Conservation (phyloP, 495 filamentous ascomycete species). For the Amphirosellinia nigrospora region DNA sequence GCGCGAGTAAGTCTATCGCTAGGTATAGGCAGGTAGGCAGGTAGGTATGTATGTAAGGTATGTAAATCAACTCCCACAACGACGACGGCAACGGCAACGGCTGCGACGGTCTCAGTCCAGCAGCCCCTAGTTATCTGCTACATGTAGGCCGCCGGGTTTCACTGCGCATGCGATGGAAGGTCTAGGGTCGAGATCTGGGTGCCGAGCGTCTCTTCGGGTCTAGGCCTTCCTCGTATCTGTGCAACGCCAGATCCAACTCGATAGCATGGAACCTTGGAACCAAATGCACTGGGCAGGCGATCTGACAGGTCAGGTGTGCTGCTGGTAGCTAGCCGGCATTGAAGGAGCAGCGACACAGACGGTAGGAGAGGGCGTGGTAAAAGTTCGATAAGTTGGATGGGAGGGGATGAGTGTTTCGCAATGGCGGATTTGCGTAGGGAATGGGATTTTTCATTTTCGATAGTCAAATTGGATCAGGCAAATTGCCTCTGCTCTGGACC, state of each 20-base stretch:
- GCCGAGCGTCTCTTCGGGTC: conserved; percentile 9
- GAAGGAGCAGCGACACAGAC: background rate
- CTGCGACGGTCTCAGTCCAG: background rate
- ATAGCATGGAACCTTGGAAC: background rate
- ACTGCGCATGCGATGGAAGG: conserved; percentile 4
- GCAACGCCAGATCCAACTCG: conserved; percentile 18
- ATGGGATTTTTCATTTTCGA: conserved; percentile 39
- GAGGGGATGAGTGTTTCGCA: background rate
- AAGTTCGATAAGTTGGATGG: conserved; percentile 25
- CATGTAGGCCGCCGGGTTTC: conserved; percentile 11
- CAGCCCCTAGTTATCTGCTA: background rate
- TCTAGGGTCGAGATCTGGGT: conserved; percentile 2
- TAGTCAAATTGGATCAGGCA: conserved; percentile 24
- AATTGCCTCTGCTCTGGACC: conserved; percentile 1
- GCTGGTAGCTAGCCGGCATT: background rate
- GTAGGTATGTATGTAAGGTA: no score
- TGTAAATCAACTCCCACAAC: background rate
- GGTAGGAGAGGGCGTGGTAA: conserved; percentile 1
- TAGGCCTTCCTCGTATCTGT: conserved; percentile 11
- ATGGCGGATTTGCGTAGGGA: conserved; percentile 32
- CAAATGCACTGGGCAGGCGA: background rate
- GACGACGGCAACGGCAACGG: background rate
- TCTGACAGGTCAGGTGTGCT: background rate
- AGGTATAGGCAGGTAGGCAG: no score
- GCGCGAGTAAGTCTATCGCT: no score